Evolutionary conservation across 306 rosid genomes (phyloP), one percentile per base, ranked within the genome.

Genomic region (Herpetospermum pedunculosum): DNA sequence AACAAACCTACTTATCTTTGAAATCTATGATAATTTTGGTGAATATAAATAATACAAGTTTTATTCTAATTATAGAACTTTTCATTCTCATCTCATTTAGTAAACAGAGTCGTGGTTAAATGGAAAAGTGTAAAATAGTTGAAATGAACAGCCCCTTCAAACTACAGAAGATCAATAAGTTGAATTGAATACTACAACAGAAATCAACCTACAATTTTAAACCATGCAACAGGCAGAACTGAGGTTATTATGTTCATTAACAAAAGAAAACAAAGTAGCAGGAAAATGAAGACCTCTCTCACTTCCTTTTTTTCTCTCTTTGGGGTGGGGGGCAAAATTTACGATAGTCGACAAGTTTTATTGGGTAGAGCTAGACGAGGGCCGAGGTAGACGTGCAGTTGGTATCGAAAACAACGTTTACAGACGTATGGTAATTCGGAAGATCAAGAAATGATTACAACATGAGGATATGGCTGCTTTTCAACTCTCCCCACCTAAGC

Each of bases 401-500:
- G 54, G 54, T 8, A 68, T 3, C 1, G 1, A 64, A 38, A 38
- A 70, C 40, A 70, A 18, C 8, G 40, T 70, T 46, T 44, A 70
- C 35, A 12, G 16, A 28, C 5, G 7, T 47, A 4, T 0, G 26
- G 40, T 25, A 4, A 16, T 44, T 46, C 10, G 3, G 43, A 68
- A 7, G 73, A 43, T 68, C 38, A 43, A 14, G 34, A 40, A 43
- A 40, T 13, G 13, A 43, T 54, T 68, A 13, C 54, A 68, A 7
- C 23, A 11, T 3, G 53, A 44, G 15, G 57, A 28, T 25, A 26
- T 46, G 55, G 43, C 57, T 44, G 74, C 41, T 70, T 46, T 28
- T 29, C 28, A 10, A 43, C 28, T 21, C 49, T 25, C 57, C 52
- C 83, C 83, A 94, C 52, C 83, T 84, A 94, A 57, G 92, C 97